Base-by-base conservation (phyloP, 2,329 filamentous ascomycete genomes). In the Mollisia scopiformis region DNA sequence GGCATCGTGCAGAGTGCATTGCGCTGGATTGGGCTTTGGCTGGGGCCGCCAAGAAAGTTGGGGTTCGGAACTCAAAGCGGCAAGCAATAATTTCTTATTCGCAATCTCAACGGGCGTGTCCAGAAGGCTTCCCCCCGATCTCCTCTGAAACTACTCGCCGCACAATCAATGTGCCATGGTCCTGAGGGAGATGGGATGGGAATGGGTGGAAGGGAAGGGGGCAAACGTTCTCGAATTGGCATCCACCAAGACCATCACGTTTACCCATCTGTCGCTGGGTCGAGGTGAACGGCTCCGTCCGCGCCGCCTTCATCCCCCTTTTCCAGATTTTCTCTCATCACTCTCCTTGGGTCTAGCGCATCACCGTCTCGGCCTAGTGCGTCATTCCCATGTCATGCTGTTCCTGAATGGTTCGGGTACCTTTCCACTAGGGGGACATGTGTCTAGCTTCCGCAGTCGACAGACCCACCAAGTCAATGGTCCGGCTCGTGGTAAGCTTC, bases 371-470 rank as follows among this genome's bases (percentile, higher is more conserved):
- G 46, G 23, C 28, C 7, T 49, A 51, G 49, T 27, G 43, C 27
- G 49, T 55, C 52, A 30, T 39, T n/a, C n/a, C n/a, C n/a, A n/a
- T n/a, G n/a, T n/a, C n/a, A n/a, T n/a, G n/a, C n/a, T 33, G 47
- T 60, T 58, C 56, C 53, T 64, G 57, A 59, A 53, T 33, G 30
- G 62, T 37, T 66, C 62, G 58, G 58, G 64, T 66, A 66, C 59
- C 61, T 64, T 47, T n/a, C 62, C 62, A 65, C 37, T 66, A 54
- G 56, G 21, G 1, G 31, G 30, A 30, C 43, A 25, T 30, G 54
- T 43, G 59, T 57, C 63, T 55, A 61, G 25, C 63, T 61, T 63
- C 61, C 61, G 58, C 58, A 43, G 55, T 56, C 55, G 61, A 65
- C 52, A 57, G n/a, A n/a, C 54, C 47, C 21, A 37, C 37, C 50